These are phyloP conservation scores for Poa pratensis DNA, from an alignment of 176 grass and related monocot genomes.

Conservation along the genomic window DNA sequence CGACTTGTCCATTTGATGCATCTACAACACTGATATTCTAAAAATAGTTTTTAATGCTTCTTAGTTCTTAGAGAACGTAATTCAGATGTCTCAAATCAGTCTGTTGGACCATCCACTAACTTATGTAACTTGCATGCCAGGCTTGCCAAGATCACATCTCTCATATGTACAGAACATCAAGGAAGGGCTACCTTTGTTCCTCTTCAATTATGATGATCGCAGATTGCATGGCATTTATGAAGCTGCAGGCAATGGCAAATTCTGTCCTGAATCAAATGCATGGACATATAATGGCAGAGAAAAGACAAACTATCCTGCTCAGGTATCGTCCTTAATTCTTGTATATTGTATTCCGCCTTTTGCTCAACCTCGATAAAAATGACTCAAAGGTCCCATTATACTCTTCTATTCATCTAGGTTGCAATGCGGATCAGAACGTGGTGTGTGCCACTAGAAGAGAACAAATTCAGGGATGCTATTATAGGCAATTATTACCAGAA, in stretches of 20 bases:
- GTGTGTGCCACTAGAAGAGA: conserved; percentile 69
- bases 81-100: conserved; percentile 15
- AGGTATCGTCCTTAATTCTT: conserved; percentile 47
- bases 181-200: conserved; percentile 80
- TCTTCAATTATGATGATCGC: conserved; percentile 78
- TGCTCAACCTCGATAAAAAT: conserved; percentile 36
- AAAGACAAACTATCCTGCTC: conserved; percentile 81
- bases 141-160: conserved; percentile 65
- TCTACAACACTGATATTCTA: not conserved
- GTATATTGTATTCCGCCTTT: conserved; percentile 25
- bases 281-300: conserved; percentile 67
- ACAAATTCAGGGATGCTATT: conserved; percentile 72
- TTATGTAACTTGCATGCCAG: conserved; percentile 43
- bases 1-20: not conserved
- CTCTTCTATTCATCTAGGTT: conserved; percentile 64
- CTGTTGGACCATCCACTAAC: not conserved
- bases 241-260: conserved; percentile 67
- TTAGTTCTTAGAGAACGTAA: not conserved
- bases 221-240: conserved; percentile 83
- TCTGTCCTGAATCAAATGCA: conserved; percentile 77
- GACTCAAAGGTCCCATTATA: not conserved
- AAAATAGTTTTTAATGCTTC: not conserved
- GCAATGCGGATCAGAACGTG: conserved; percentile 48
- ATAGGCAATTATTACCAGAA: conserved; percentile 74
- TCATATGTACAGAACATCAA: conserved; percentile 79